phyloP scores from a whole-genome alignment of 163 green algal genomes.

The Chlamydomonas reinhardtii region DNA sequence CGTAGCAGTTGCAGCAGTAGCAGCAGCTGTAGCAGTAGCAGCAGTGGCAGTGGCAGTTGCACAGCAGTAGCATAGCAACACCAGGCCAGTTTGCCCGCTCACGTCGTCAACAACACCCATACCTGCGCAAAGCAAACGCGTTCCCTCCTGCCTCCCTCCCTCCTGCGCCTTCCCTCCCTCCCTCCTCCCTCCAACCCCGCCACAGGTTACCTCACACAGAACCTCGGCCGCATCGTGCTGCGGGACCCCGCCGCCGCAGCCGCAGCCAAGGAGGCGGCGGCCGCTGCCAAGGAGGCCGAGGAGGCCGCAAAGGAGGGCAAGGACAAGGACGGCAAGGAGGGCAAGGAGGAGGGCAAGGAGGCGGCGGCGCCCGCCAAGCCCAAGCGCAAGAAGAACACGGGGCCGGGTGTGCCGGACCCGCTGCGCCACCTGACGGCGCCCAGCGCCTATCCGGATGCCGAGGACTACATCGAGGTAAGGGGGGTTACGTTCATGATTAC shows the following conservation, averaged over 20 bases:
- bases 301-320: neutral
- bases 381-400: neutral
- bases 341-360: constrained; percentile 6
- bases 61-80: no score
- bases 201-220: constrained; percentile 37
- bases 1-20: neutral
- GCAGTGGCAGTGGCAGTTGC: neutral
- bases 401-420: constrained; percentile 23
- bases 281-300: neutral
- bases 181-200: no score
- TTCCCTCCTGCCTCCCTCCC: no score
- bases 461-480: constrained; percentile 37
- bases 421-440: constrained; percentile 11
- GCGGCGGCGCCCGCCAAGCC: neutral
- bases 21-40: neutral
- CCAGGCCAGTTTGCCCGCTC: no score
- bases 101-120: no score
- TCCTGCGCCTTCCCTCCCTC: neutral
- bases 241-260: no score
- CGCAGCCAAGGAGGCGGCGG: neutral
- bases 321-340: neutral
- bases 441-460: constrained; percentile 10
- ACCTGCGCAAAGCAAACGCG: no score
- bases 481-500: no score
- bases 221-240: constrained; percentile 25